Evolutionary conservation across 2,329 filamentous ascomycete genomes (phyloP).

Genomic region (Decorospora gaudefroyi): DNA sequence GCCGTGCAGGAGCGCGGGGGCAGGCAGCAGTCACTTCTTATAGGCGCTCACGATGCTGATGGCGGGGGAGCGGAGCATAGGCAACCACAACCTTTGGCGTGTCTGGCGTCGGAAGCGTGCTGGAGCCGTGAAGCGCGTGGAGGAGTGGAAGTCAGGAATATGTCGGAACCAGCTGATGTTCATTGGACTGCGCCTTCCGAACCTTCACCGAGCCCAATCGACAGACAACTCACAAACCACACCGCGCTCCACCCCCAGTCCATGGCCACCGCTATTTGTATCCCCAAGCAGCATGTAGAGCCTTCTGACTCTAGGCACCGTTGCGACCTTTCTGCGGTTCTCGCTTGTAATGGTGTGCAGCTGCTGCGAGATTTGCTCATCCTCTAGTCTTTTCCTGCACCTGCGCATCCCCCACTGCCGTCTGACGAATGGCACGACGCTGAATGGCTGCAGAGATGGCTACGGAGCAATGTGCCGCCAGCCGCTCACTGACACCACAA

Average conservation of each 20-base stretch:
- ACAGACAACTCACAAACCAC: not conserved
- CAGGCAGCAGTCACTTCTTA: too few species aligned
- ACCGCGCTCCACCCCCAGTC: not conserved
- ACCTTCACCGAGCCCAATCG: slow-evolving; percentile 9
- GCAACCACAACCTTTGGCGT: slow-evolving; percentile 9
- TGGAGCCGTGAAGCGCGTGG: slow-evolving; percentile 21
- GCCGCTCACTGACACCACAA: slow-evolving; percentile 3
- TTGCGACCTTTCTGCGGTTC: not conserved
- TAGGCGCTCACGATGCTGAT: slow-evolving; percentile 10
- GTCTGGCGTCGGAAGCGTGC: slow-evolving; percentile 19
- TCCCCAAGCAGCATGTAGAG: not conserved
- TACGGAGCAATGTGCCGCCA: slow-evolving; percentile 1
- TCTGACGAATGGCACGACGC: slow-evolving; percentile 13
- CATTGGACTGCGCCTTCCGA: slow-evolving; percentile 19
- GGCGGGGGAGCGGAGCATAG: slow-evolving; percentile 20
- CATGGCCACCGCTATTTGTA: not conserved
- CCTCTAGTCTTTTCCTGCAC: not conserved
- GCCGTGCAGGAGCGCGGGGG: slow-evolving; percentile 16
- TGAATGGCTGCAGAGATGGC: slow-evolving; percentile 11
- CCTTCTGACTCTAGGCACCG: not conserved
- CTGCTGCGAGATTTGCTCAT: not conserved
- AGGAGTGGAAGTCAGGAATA: slow-evolving; percentile 22
- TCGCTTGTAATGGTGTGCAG: slow-evolving; percentile 16
- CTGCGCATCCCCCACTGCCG: slow-evolving; percentile 1
- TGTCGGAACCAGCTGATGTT: slow-evolving; percentile 40